A percentile compares a stretch with the other conserved stretches of the same genome.
Evolutionary conservation across 441 rosid genomes (phyloP).

Genomic region (Erodium texanum): DNA sequence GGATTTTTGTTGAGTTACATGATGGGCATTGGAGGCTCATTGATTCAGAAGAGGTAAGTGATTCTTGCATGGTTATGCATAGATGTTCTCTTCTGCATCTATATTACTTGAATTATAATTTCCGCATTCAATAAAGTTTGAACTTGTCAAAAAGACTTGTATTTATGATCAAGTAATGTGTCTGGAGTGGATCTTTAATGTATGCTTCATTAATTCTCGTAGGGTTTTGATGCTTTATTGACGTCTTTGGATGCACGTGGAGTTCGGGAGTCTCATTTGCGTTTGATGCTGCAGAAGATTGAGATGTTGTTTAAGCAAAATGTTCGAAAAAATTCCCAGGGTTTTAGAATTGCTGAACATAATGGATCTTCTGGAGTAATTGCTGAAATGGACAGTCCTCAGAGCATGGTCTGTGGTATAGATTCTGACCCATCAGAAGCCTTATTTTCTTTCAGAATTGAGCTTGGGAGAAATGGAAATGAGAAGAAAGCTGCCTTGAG

Average conservation of each 20-base stretch:
- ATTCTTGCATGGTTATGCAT: not conserved
- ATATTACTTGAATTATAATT: too few relatives aligned
- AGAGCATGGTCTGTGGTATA: conserved; percentile 44
- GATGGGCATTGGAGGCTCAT: conserved; percentile 71
- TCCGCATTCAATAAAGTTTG: too few relatives aligned
- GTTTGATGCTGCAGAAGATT: conserved; percentile 54
- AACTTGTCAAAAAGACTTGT: too few relatives aligned
- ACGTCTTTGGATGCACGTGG: conserved; percentile 70
- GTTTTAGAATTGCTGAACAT: conserved; percentile 22
- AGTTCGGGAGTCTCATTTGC: conserved; percentile 60
- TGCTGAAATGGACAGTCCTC: conserved; percentile 43
- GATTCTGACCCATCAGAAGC: conserved; percentile 42
- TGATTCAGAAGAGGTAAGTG: conserved; percentile 61
- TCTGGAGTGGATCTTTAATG: not conserved
- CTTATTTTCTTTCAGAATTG: conserved; percentile 50
- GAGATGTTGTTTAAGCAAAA: conserved; percentile 58
- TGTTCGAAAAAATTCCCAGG: conserved; percentile 32
- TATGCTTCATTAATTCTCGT: conserved; percentile 13
- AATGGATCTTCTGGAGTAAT: conserved; percentile 28
- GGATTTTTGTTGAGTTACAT: conserved; percentile 64
- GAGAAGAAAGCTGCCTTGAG: conserved; percentile 51
- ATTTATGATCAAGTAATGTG: too few relatives aligned
- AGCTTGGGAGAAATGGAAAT: conserved; percentile 48
- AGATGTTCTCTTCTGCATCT: too few relatives aligned
- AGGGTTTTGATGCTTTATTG: conserved; percentile 59